Base-by-base conservation (phyloP, 2,329 filamentous ascomycete genomes). In the Botryotinia convoluta region DNA sequence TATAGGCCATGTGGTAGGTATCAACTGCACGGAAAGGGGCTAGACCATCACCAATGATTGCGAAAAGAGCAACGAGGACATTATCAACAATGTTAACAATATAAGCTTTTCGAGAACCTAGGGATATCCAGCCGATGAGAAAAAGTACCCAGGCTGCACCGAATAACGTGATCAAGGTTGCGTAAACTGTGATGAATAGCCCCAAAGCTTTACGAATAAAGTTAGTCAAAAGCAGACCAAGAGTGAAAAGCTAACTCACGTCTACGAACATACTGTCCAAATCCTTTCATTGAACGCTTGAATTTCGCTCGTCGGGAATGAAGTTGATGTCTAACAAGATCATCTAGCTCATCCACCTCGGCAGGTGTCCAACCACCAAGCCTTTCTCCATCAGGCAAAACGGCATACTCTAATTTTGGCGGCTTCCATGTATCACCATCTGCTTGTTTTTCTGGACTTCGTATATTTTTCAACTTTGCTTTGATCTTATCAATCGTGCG, bases 61-160 rank as follows among this genome's bases (percentile, higher is more conserved):
- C 90, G 76, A 93, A 93, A 4, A 93, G 85, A 16, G 89, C 91
- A 6, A 93, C 91, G 6, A 93, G 84, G 22, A 91, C 85, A 76
- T 90, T 89, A 81, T 93, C 91, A 75, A 93, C 92, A 63, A 92
- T 83, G 74, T 92, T 89, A 78, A 92, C 88, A 54, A 87, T 82
- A 74, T 92, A 95, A 7, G 89, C 83, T 80, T 95, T 91, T 78
- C 86, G 86, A 48, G 89, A 88, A 32, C 92, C 93, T 26, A 95
- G 90, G 75, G 94, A 94, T 79, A 96, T 93, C 93, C 93, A 97
- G 84, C 91, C 92, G 80, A 97, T 97, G 72, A 97, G 85, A 83
- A 95, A 95, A 44, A 97, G 86, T 1, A 97, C 93, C 93, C 93
- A 97, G 0, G 92, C 92, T 12, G 95, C 86, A 78, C 93, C 93